These are phyloP conservation scores for Suillus luteus DNA, from an alignment of 768 basidiomycete genomes.

Conservation along the genomic window DNA sequence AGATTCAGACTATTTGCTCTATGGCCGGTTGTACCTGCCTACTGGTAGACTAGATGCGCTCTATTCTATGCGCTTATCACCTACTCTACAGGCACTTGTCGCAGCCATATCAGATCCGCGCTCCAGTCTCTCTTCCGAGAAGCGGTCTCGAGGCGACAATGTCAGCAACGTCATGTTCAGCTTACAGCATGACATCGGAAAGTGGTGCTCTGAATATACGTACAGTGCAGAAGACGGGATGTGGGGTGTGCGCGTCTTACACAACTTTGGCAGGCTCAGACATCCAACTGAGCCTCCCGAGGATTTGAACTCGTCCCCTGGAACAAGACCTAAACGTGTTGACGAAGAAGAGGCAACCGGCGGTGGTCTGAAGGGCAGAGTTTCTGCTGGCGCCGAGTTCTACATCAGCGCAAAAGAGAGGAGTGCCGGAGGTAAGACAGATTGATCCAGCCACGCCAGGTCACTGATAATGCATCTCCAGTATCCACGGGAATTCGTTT, in stretches of 20 bases:
- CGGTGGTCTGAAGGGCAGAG: conserved; percentile 85
- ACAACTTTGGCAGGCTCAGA: conserved; percentile 85
- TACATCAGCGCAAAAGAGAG: conserved; percentile 93
- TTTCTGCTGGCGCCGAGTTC: conserved; percentile 90
- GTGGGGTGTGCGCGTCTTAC: conserved; percentile 85
- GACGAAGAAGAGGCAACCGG: conserved; percentile 95
- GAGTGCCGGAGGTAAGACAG: conserved; percentile 80
- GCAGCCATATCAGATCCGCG: conserved; percentile 85
- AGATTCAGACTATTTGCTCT: conserved; percentile 83
- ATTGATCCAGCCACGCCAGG: neutral
- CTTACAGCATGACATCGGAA: conserved; percentile 89
- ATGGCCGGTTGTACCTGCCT: conserved; percentile 90
- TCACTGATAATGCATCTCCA: conserved; percentile 32
- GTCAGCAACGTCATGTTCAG: conserved; percentile 78
- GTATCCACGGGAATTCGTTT: conserved; percentile 95
- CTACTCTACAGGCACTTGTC: conserved; percentile 79
- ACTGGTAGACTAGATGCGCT: conserved; percentile 87
- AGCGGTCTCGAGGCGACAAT: conserved; percentile 44
- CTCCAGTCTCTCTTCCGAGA: conserved; percentile 45
- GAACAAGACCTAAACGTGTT: conserved; percentile 65
- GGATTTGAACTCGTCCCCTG: conserved; percentile 25
- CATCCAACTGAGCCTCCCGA: conserved; percentile 39
- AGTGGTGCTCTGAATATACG: conserved; percentile 92
- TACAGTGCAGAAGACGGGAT: conserved; percentile 95
- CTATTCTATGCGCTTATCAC: conserved; percentile 78